Base-by-base conservation (phyloP, 768 basidiomycete species). In the Fomitopsis serialis region DNA sequence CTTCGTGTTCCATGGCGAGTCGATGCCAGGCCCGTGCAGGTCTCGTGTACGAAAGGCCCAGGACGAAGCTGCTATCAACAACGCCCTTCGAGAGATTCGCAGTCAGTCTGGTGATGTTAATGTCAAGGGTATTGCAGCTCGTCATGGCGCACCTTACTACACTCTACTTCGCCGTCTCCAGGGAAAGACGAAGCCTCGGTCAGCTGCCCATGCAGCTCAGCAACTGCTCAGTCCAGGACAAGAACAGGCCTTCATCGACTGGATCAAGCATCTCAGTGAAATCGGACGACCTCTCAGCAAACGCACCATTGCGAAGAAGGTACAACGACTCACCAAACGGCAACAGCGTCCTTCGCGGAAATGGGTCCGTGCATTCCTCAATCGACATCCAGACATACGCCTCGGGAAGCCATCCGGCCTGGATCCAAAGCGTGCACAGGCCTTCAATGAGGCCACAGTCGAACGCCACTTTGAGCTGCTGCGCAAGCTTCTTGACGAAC, bases 401-500 rank as follows among this genome's bases (percentile, higher is more conserved):
- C 57, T 68, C 32, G 62, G 59, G 8, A 60, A 53, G 35, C 63
- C 68, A 22, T 58, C 61, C 13, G 66, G 64, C 0, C 60, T 74
- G 0, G 72, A 75, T 52, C 69, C 66, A 1, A 68, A 70, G 48
- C 53, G 65, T 25, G 69, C 64, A 2, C 52, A 63, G 40, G 63
- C 63, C 0, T 70, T 77, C 55, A 75, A 76, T 42, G 10, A 45
- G 56, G 42, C 54, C 0, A 54, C 47, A 1, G 59, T 60, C 3
- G 8, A 40, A 13, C 47, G 57, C 24, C 53, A 58, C 40, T 62
- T 54, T 46, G 34, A 55, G 8, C 29, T 47, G 0, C 43, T 59
- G 10, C 21, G 22, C 11, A 25, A 54, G 23, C 21, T 61, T 19
- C 42, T 54, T 13, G 21, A 40, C 12, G 29, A 49, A 44, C 49